A percentile compares a stretch with the other conserved stretches of the same genome.
These are phyloP conservation scores for Phytophthora citrophthora DNA, from an alignment of 352 stramenopile species.

Conservation along the genomic window DNA sequence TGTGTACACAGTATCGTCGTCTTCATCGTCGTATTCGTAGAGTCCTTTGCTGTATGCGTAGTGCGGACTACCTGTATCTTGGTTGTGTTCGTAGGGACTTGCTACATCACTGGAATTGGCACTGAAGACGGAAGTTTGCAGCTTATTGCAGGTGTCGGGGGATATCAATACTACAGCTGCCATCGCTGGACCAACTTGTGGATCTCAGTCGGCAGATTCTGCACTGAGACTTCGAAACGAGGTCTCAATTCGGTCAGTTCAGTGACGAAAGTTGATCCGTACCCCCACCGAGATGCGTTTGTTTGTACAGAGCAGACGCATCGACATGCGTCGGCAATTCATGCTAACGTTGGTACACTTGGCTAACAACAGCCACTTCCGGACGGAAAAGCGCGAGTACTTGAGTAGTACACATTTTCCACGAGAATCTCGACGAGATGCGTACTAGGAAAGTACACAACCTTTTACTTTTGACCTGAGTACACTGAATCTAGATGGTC, in stretches of 20 bases:
- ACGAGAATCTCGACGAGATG: constrained; percentile 16
- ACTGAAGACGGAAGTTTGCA: constrained; percentile 47
- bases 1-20: constrained; percentile 6
- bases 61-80: constrained; percentile 5
- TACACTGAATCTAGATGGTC: constrained; percentile 6
- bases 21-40: constrained; percentile 17
- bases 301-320: not conserved
- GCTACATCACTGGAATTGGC: constrained; percentile 26
- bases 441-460: not conserved
- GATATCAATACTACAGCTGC: constrained; percentile 22
- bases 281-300: not conserved
- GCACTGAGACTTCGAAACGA: constrained; percentile 7
- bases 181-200: constrained; percentile 13
- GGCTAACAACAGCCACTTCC: constrained; percentile 4
- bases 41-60: constrained; percentile 17
- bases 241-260: not conserved
- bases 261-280: constrained; percentile 8
- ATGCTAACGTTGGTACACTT: constrained; percentile 1
- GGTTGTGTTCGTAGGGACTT: not conserved
- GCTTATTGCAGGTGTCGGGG: constrained; percentile 26
- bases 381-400: not conserved
- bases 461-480: constrained; percentile 2
- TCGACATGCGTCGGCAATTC: not conserved
- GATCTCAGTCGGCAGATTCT: constrained; percentile 7
- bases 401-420: not conserved